Conservation (phyloP, 768 basidiomycete genomes). For the Trametes cinnabarina region DNA sequence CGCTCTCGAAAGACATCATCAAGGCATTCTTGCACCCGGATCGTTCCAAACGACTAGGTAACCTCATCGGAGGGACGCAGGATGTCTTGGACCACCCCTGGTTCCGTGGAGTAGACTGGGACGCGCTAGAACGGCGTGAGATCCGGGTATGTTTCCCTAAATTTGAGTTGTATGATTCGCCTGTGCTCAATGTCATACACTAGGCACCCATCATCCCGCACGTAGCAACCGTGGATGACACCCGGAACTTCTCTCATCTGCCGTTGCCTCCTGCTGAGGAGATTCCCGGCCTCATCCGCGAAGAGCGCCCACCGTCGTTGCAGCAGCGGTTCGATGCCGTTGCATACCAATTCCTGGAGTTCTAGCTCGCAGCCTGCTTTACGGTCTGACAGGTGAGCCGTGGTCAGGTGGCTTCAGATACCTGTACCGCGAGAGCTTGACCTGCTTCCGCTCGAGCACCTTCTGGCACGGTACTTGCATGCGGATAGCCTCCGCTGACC, state of each 20-base stretch:
- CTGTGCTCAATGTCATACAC: not conserved
- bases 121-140: slow-evolving; percentile 78
- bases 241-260: slow-evolving; percentile 80
- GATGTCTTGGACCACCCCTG: slow-evolving; percentile 91
- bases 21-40: slow-evolving; percentile 88
- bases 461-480: not conserved
- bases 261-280: slow-evolving; percentile 75
- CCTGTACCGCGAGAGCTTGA: no score
- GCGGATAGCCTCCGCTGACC: not conserved
- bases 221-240: slow-evolving; percentile 77
- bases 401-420: not conserved
- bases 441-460: not conserved
- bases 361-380: slow-evolving; percentile 39
- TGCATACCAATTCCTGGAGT: slow-evolving; percentile 73
- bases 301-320: slow-evolving; percentile 56
- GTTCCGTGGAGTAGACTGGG: slow-evolving; percentile 96
- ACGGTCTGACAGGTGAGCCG: not conserved
- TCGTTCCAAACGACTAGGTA: slow-evolving; percentile 86
- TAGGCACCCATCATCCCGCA: slow-evolving; percentile 88
- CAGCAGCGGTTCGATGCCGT: slow-evolving; percentile 66
- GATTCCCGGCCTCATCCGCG: slow-evolving; percentile 72
- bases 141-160: slow-evolving; percentile 59
- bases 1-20: slow-evolving; percentile 85
- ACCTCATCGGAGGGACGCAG: slow-evolving; percentile 87
- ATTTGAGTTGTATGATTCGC: slow-evolving; percentile 9